Conservation (phyloP, 1,284 basidiomycete species). For the Stygiomarasmius scandens region DNA sequence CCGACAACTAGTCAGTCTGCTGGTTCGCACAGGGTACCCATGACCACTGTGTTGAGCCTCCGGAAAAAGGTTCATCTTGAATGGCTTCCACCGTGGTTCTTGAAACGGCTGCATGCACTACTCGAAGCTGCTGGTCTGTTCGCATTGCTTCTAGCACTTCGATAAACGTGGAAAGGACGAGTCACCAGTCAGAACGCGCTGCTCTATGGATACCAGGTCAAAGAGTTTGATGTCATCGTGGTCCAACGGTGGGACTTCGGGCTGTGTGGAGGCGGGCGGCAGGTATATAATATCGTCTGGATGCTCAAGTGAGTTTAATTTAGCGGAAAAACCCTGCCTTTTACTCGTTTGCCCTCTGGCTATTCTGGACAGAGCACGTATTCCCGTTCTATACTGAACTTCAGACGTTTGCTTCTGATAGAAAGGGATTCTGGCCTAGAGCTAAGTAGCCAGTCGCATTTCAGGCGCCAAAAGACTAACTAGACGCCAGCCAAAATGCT, state of each 20-base stretch:
- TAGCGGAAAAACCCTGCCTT: conserved; percentile 40
- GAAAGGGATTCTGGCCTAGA: conserved; percentile 60
- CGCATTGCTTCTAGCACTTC: background rate
- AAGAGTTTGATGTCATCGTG: conserved; percentile 64
- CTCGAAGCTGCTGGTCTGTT: background rate
- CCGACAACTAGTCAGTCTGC: no score
- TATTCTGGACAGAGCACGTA: conserved; percentile 50
- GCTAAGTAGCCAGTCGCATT: conserved; percentile 38
- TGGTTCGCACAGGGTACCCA: no score
- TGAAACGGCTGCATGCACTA: background rate
- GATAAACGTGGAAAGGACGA: background rate
- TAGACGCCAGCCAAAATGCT: conserved; percentile 56
- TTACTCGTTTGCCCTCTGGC: conserved; percentile 44
- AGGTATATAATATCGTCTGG: no score
- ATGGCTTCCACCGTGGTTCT: no score
- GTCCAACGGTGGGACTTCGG: conserved; percentile 64
- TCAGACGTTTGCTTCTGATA: conserved; percentile 49
- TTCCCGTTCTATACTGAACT: conserved; percentile 58
- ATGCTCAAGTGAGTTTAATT: background rate
- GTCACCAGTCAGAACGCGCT: conserved; percentile 6
- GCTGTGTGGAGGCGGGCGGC: conserved; percentile 69
- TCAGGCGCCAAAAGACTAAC: no score
- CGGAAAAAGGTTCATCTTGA: no score
- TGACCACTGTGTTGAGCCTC: no score
- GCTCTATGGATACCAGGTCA: conserved; percentile 7